Evolutionary conservation across 176 grass and related monocot species (phyloP), one percentile per base, ranked within the genome.

Genomic region (Triticum aestivum): DNA sequence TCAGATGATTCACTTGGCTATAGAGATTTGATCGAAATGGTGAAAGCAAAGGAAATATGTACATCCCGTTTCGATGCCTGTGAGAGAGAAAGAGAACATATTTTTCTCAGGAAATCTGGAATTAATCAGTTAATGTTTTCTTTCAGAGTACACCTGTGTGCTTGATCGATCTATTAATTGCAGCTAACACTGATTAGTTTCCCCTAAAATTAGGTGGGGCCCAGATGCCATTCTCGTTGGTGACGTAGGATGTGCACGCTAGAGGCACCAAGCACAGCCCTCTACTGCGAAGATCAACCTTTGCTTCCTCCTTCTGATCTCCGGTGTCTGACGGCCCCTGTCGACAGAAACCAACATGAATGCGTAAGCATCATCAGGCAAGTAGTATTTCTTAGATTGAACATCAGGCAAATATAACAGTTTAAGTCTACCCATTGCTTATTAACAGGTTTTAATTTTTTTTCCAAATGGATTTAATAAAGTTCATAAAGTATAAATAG

Each of bases 231-330:
- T 96, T 94, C 80, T 96, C 97, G 7, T 86, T 94, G 76, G 97
- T 96, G 27, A 98, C 89, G 79, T 94, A 98, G 5, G 97, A 98
- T 4, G 94, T 96, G 87, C 97, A 98, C 0, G 97, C 94, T 5
- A 96, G 88, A 13, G 97, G 94, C 79, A 98, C 94, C 79, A 99
- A 82, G 69, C 94, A 96, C 49, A 99, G 92, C 0, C 97, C 97
- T 81, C 97, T 96, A 54, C 94, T 96, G 75, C 92, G 94, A 34
- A 99, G 92, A 54, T 96, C 97, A 52, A 71, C 71, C 85, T 82
- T 91, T 34, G 17, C 13, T 83, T 85, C 84, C 29, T 89, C 76
- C 18, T 12, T 80, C 49, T 61, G 77, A 49, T 87, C 77, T 58
- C 68, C 87, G 15, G 9, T 14, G 11, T 79, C 68, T 3, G 71